phyloP scores from a whole-genome alignment of 352 stramenopile species.

The Blastocystis sp. region DNA sequence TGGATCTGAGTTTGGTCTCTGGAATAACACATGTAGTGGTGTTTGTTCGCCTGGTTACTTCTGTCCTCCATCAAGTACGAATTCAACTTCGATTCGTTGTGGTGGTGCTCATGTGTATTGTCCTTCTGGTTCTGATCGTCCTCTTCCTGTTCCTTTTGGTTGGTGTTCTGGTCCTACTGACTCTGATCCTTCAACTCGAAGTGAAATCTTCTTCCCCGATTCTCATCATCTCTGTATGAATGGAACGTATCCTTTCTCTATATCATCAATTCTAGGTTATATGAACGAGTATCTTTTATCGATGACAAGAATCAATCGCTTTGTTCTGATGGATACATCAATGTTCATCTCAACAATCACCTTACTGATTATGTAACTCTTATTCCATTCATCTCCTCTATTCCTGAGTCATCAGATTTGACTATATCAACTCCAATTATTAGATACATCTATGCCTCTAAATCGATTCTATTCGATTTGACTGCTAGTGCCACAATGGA shows the following conservation, averaged over 20 bases:
- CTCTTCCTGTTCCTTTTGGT: background rate
- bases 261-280: background rate
- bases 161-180: background rate
- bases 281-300: background rate
- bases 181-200: background rate
- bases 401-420: background rate
- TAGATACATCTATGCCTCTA: too few relatives aligned
- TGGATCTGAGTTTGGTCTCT: background rate
- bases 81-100: background rate
- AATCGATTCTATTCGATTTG: background rate
- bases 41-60: constrained; percentile 8
- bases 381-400: background rate
- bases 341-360: background rate
- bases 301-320: background rate
- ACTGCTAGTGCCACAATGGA: background rate
- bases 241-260: background rate
- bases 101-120: background rate
- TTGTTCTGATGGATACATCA: background rate
- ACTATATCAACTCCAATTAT: background rate
- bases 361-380: background rate
- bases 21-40: background rate
- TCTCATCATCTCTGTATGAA: background rate
- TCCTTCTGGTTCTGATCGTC: background rate
- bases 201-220: background rate
- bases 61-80: constrained; percentile 1